Percentiles rank a stretch among this genome's conserved stretches.
These are phyloP conservation scores for Pugionium dolabratum DNA, from an alignment of 345 rosid species.

Conservation along the genomic window DNA sequence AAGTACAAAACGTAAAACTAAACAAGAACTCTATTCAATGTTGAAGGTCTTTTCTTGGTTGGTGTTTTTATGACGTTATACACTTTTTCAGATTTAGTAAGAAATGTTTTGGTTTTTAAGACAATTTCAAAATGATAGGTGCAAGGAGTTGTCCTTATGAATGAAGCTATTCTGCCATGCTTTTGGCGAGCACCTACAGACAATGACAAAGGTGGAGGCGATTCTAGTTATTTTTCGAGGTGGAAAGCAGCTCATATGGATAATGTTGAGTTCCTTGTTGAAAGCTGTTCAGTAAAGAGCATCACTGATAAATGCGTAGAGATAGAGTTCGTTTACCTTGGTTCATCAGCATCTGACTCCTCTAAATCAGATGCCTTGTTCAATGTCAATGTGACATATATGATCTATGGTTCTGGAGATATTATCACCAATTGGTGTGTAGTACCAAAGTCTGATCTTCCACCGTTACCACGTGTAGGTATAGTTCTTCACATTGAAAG, in stretches of 20 bases:
- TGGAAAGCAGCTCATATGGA: slow-evolving; percentile 79
- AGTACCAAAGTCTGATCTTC: slow-evolving; percentile 67
- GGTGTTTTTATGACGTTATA: neutral
- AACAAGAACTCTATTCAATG: neutral
- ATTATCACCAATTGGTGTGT: slow-evolving; percentile 65
- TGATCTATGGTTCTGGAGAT: slow-evolving; percentile 73
- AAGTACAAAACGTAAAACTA: slow-evolving; percentile 3
- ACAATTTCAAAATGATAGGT: slow-evolving; percentile 50
- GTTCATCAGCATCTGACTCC: slow-evolving; percentile 33
- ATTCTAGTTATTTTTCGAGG: slow-evolving; percentile 66
- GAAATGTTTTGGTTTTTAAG: slow-evolving; percentile 18
- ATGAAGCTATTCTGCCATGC: slow-evolving; percentile 74
- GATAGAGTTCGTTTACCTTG: slow-evolving; percentile 56
- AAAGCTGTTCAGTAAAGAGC: slow-evolving; percentile 62
- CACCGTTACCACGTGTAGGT: slow-evolving; percentile 92
- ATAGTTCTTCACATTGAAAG: slow-evolving; percentile 73
- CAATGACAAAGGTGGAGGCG: slow-evolving; percentile 93
- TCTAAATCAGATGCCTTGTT: slow-evolving; percentile 51
- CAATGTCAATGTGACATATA: slow-evolving; percentile 55
- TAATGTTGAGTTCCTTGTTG: slow-evolving; percentile 50
- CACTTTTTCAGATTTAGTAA: neutral
- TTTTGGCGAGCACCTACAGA: slow-evolving; percentile 98
- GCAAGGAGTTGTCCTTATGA: slow-evolving; percentile 69
- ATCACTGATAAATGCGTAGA: slow-evolving; percentile 49
- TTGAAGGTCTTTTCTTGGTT: slow-evolving; percentile 17